Base-by-base conservation (phyloP, 208 protist genomes). In the Spongospora subterranea region DNA sequence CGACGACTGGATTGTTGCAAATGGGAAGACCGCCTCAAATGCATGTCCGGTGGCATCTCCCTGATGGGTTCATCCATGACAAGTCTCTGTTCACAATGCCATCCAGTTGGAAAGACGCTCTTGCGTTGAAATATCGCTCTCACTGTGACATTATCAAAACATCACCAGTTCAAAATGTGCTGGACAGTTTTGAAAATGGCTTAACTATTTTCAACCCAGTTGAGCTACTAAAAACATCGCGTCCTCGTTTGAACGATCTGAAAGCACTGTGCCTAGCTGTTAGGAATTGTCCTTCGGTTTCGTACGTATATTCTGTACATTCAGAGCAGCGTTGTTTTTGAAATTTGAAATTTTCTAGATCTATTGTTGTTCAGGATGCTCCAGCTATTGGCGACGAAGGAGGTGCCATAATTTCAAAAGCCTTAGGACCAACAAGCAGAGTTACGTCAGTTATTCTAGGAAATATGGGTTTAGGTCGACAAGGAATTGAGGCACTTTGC, bases 361-460 rank as follows among this genome's bases (percentile, higher is more conserved):
- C 17, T 13, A 13, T 82, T 6, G 35, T 20, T 6, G 40, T 82
- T 35, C 17, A 43, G 71, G 71, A 82, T 43, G 71, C 17, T 35
- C n/a, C 71, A n/a, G 71, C 71, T 35, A 20, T 82, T 20, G 17
- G n/a, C 71, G 71, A 82, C 71, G 71, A 82, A 35, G 71, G 17
- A 35, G n/a, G 6, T 43, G 71, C 6, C 17, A 20, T 6, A 20
- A 45, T 35, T 20, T 6, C 40, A 6, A 40, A 20, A 35, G 71
- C n/a, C 13, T 82, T 82, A 13, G 71, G 71, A 6, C n/a, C n/a
- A n/a, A 6, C 6, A 20, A 45, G 13, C 13, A 6, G 35, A 6
- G 35, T 82, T 43, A 43, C 6, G 17, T 82, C 71, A 13, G 71
- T 82, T 20, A 17, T n/a, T 13, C 6, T 82, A 6, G 35, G 71